These are phyloP conservation scores for Vigna radiata DNA, from an alignment of 306 rosid genomes.

Conservation along the genomic window DNA sequence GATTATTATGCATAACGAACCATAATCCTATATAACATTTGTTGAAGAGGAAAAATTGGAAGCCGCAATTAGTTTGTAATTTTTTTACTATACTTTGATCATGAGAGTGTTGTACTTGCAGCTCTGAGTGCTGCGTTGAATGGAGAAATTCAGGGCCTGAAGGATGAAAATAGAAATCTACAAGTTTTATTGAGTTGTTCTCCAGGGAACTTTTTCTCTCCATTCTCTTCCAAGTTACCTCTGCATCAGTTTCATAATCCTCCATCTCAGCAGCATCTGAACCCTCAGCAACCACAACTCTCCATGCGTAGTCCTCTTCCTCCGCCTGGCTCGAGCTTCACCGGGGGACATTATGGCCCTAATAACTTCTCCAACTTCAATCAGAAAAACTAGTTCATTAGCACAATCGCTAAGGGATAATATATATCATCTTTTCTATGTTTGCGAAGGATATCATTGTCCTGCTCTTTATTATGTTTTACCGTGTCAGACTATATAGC, in stretches of 20 bases:
- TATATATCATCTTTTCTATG: conserved; percentile 48
- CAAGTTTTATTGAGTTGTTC: conserved; percentile 41
- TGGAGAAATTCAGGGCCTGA: conserved; percentile 55
- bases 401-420: neutral
- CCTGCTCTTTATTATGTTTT: neutral
- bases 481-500: neutral
- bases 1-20: no score
- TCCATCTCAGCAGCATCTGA: conserved; percentile 37
- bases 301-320: neutral
- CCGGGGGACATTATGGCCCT: conserved; percentile 45
- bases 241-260: conserved; percentile 39
- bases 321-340: conserved; percentile 40
- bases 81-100: neutral
- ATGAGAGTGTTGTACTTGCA: conserved; percentile 32
- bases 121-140: conserved; percentile 55
- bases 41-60: neutral
- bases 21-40: no score
- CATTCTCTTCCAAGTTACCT: conserved; percentile 46
- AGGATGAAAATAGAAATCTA: conserved; percentile 44
- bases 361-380: conserved; percentile 47
- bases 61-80: neutral
- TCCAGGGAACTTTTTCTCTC: conserved; percentile 45
- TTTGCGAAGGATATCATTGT: conserved; percentile 7
- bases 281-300: conserved; percentile 46
- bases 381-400: conserved; percentile 14